phyloP scores from a whole-genome alignment of 176 grass and related monocot genomes.

The Saccharum spontaneum region DNA sequence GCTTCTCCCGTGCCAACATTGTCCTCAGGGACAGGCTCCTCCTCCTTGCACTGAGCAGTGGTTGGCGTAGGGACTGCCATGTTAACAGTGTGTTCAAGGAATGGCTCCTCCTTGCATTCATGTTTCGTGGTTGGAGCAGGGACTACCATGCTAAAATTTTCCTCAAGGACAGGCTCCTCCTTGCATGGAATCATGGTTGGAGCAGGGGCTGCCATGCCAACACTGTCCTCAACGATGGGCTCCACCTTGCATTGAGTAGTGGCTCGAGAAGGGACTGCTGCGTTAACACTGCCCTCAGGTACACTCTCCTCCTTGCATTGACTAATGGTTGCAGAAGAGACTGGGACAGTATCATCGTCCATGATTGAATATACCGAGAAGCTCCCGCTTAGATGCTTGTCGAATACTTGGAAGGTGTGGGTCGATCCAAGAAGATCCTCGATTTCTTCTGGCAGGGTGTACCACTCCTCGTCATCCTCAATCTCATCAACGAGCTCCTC shows the following conservation, averaged over 20 bases:
- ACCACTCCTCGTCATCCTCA: conserved; percentile 20
- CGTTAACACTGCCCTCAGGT: background rate
- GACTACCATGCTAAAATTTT: too few species aligned
- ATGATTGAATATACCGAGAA: conserved; percentile 9
- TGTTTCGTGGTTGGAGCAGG: background rate
- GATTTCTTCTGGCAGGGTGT: conserved; percentile 18
- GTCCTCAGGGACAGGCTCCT: background rate
- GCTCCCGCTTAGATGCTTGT: background rate
- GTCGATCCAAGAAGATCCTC: conserved; percentile 21
- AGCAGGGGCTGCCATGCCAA: background rate
- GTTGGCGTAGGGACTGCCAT: background rate
- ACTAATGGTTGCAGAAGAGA: background rate
- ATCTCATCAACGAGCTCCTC: conserved; percentile 21
- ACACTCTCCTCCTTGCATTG: background rate
- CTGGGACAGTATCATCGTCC: background rate
- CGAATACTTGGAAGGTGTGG: conserved; percentile 22
- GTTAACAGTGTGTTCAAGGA: background rate
- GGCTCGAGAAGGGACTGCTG: background rate
- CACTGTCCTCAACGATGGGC: background rate
- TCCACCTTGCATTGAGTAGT: conserved; percentile 2
- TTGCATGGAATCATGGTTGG: background rate
- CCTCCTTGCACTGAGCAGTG: background rate
- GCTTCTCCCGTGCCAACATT: background rate
- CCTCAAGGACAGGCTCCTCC: background rate
- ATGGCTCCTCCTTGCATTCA: background rate